These are phyloP conservation scores for Ulota crispa DNA, from an alignment of 225 moss, liverwort and hornwort genomes.

Conservation along the genomic window DNA sequence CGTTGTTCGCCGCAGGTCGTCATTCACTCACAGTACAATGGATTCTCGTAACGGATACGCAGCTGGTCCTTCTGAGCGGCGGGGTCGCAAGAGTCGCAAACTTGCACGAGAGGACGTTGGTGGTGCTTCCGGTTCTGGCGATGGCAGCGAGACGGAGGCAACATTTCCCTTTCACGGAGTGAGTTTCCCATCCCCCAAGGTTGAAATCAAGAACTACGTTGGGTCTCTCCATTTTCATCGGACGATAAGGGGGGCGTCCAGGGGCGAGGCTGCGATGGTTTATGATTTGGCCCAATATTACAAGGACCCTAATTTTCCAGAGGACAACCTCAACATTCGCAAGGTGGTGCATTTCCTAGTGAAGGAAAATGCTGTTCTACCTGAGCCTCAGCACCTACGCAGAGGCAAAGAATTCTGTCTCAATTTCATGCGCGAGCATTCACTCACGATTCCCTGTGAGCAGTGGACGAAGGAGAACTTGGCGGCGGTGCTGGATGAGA, in stretches of 20 bases:
- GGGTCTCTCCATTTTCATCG: fast-evolving
- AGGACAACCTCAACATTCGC: fast-evolving
- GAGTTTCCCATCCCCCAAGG: fast-evolving
- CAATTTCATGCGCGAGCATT: not conserved
- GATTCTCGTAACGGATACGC: no score
- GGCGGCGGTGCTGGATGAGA: fast-evolving
- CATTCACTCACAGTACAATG: no score
- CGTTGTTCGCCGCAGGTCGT: no score
- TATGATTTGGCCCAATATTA: not conserved
- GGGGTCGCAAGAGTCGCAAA: not conserved
- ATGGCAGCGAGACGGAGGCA: not conserved
- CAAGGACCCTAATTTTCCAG: fast-evolving
- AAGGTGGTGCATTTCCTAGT: fast-evolving
- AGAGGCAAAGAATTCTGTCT: not conserved
- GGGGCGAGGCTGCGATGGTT: not conserved
- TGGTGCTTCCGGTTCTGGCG: not conserved
- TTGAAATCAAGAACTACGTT: fast-evolving
- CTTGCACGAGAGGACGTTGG: not conserved
- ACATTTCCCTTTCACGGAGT: not conserved
- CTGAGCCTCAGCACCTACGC: fast-evolving
- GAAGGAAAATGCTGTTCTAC: not conserved
- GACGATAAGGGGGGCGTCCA: not conserved
- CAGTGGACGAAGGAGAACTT: no score
- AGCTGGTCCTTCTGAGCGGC: no score
- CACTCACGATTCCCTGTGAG: not conserved